phyloP scores from a whole-genome alignment of 1,284 basidiomycete species.

The Malassezia sp. region DNA sequence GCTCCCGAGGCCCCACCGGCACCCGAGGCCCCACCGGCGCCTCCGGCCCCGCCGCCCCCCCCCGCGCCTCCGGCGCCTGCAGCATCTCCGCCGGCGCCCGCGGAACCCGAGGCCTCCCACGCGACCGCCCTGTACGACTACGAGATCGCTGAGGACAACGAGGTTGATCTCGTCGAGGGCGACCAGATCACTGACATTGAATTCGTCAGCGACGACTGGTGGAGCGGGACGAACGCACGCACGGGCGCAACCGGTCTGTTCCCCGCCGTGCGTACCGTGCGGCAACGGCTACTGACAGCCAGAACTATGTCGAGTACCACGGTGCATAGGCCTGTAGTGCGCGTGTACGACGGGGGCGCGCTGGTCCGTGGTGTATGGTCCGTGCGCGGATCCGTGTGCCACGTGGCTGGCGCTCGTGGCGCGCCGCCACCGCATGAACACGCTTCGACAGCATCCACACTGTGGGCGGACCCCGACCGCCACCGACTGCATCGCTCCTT shows the following conservation, averaged over 20 bases:
- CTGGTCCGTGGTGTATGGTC: no score
- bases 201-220: slow-evolving; percentile 45
- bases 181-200: slow-evolving; percentile 39
- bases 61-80: slow-evolving; percentile 20
- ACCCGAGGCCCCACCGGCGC: slow-evolving; percentile 12
- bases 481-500: no score
- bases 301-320: slow-evolving; percentile 32
- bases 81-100: slow-evolving; percentile 9
- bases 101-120: slow-evolving; percentile 17
- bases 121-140: slow-evolving; percentile 45
- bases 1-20: slow-evolving; percentile 14
- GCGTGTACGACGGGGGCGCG: no score
- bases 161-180: slow-evolving; percentile 38
- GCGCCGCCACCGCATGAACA: no score
- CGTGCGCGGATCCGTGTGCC: no score
- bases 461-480: no score
- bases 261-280: slow-evolving; percentile 19
- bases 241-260: slow-evolving; percentile 53
- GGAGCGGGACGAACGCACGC: slow-evolving; percentile 37
- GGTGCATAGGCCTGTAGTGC: no score
- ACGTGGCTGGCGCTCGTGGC: no score
- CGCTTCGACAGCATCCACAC: no score
- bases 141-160: slow-evolving; percentile 43
- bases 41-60: slow-evolving; percentile 9
- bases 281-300: background rate